Evolutionary conservation across 345 rosid species (phyloP).

Genomic region (Brassica cretica): DNA sequence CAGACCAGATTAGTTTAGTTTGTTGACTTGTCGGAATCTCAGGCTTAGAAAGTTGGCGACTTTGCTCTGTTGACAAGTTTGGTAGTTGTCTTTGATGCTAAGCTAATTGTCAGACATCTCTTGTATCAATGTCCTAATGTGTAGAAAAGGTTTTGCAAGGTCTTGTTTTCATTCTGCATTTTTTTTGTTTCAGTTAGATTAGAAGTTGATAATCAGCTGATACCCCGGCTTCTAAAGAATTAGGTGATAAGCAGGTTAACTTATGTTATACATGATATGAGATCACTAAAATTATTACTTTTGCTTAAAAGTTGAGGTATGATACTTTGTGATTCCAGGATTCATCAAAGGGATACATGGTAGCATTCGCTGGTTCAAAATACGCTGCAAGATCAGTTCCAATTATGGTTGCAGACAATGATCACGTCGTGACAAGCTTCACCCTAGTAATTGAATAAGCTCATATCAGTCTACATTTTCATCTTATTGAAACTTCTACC

Average conservation of each 20-base stretch:
- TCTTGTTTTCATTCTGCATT: conserved; percentile 10
- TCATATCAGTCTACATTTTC: background rate
- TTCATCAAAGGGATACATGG: conserved; percentile 79
- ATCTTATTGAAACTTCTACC: background rate
- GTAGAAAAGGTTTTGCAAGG: background rate
- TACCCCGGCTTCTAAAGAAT: background rate
- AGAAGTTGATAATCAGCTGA: background rate
- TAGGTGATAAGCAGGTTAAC: background rate
- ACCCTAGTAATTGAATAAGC: conserved; percentile 67
- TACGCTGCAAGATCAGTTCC: conserved; percentile 90
- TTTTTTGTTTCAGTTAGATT: background rate
- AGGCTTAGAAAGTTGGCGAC: background rate
- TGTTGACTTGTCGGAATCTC: background rate
- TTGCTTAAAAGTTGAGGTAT: background rate
- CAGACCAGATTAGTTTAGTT: background rate
- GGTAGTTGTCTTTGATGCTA: background rate
- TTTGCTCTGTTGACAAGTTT: background rate
- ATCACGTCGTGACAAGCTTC: conserved; percentile 79
- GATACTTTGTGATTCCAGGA: conserved; percentile 49
- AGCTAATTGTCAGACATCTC: background rate
- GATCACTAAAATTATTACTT: background rate
- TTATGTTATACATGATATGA: background rate
- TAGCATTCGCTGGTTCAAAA: conserved; percentile 95
- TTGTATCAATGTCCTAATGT: background rate
- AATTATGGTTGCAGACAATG: conserved; percentile 75